Percentiles rank a stretch among this genome's conserved stretches.
phyloP scores from a whole-genome alignment of 768 basidiomycete species.

The Mycena metata region DNA sequence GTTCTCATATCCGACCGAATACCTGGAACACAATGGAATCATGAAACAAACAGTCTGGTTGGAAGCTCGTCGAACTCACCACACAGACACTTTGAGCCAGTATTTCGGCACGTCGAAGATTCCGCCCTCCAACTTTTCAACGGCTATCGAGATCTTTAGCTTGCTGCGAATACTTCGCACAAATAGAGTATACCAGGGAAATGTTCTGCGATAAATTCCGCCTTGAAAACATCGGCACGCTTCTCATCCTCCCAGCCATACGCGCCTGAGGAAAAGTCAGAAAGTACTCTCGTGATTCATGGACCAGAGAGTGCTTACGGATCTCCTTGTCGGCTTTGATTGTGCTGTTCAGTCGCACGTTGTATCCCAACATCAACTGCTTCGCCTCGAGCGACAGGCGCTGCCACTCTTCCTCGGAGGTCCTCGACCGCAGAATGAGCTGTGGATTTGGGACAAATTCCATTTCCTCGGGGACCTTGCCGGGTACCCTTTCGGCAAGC shows the following conservation, averaged over 20 bases:
- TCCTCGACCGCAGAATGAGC: not conserved
- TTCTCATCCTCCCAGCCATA: conserved; percentile 18
- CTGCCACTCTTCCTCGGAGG: conserved; percentile 5
- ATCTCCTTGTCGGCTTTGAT: conserved; percentile 32
- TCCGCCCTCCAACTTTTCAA: not conserved
- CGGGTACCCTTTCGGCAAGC: conserved; percentile 7
- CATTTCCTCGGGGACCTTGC: not conserved
- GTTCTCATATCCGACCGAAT: conserved; percentile 30
- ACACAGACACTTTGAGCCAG: conserved; percentile 34
- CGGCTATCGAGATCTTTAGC: not conserved
- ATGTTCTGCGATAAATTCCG: conserved; percentile 15
- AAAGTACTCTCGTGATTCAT: too few relatives aligned
- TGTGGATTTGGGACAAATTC: conserved; percentile 19
- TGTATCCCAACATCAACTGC: conserved; percentile 12
- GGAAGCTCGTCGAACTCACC: conserved; percentile 5
- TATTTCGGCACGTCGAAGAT: conserved; percentile 9
- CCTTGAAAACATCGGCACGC: conserved; percentile 23
- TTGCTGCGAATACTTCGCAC: not conserved
- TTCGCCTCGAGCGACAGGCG: conserved; percentile 5
- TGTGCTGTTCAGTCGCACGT: conserved; percentile 1
- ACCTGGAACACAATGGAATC: conserved; percentile 12
- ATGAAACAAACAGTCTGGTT: not conserved
- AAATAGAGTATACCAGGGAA: conserved; percentile 27
- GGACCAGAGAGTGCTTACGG: conserved; percentile 7
- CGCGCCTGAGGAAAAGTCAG: not conserved